Base-by-base conservation (phyloP, 2,329 filamentous ascomycete genomes). In the Pseudogymnoascus pannorum region DNA sequence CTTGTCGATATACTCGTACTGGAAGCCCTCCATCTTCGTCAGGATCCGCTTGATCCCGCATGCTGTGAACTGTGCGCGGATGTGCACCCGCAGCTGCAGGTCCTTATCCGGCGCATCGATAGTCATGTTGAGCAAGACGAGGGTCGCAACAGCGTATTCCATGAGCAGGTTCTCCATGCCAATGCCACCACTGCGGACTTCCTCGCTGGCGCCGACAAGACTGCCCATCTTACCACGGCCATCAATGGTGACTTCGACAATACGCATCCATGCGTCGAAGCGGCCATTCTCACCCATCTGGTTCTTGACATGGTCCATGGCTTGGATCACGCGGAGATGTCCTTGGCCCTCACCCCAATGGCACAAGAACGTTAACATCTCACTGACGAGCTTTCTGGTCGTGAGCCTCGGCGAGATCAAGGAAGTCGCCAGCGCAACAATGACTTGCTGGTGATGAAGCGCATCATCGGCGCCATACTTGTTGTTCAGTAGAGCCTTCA, bases 401-500 rank as follows among this genome's bases (percentile, higher is more conserved):
- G 92, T 94, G 62, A 99, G 80, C 59, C 94, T 86, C 7, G 92
- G 88, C 8, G 92, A 96, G 60, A 92, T 90, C 62, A 99, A 80
- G 35, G 91, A 96, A 20, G 86, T 92, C 58, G 88, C 90, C 48
- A 99, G 81, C 1, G 94, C 90, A 61, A 95, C 86, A 65, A 97
- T 87, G 65, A 97, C 90, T 72, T 93, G 91, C 71, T 94, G 89
- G 72, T 97, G 92, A 64, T 85, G 81, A 62, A 99, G 80, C 16
- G 94, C 94, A 81, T 99, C 92, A 72, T 99, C 94, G 64, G 94
- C 94, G 64, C 94, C 94, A 73, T 96, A 97, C 74, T 96, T 97
- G 83, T 97, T 99, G 84, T 99, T 99, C 89, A 97, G 96, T 62
- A 97, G 77, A 31, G 92, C 92, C 78, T 97, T 97, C 62, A 99